phyloP scores from a whole-genome alignment of 2,329 filamentous ascomycete species.

The Paecilomyces formosus region DNA sequence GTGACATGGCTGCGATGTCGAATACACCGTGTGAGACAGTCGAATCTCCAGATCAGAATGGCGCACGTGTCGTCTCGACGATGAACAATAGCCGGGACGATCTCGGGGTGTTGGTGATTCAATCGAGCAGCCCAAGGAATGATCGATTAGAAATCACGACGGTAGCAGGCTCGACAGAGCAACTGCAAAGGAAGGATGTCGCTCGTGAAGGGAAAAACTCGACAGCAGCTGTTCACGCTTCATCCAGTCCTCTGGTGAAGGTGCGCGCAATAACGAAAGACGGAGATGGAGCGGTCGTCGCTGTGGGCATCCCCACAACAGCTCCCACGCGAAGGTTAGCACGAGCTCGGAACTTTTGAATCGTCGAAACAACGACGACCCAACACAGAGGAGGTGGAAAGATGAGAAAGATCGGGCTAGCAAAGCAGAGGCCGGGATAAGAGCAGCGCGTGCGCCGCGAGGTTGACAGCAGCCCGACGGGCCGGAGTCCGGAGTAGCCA shows the following conservation, averaged over 20 bases:
- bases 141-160: not conserved
- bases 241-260: not conserved
- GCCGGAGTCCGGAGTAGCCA: not conserved
- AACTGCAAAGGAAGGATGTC: not conserved
- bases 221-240: not conserved
- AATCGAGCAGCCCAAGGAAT: not conserved
- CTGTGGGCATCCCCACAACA: not conserved
- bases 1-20: conserved; percentile 39
- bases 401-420: not conserved
- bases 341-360: not conserved
- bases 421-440: not conserved
- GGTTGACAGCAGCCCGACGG: not conserved
- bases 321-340: not conserved
- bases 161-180: not conserved
- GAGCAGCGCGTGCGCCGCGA: not conserved
- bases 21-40: not conserved
- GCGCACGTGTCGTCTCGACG: not conserved
- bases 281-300: not conserved
- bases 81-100: not conserved
- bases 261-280: not conserved
- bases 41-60: not conserved
- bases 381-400: not conserved
- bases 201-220: not conserved
- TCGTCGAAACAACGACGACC: not conserved
- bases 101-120: not conserved